Conservation (phyloP, 2,329 filamentous ascomycete species). For the Ilyonectria robusta region DNA sequence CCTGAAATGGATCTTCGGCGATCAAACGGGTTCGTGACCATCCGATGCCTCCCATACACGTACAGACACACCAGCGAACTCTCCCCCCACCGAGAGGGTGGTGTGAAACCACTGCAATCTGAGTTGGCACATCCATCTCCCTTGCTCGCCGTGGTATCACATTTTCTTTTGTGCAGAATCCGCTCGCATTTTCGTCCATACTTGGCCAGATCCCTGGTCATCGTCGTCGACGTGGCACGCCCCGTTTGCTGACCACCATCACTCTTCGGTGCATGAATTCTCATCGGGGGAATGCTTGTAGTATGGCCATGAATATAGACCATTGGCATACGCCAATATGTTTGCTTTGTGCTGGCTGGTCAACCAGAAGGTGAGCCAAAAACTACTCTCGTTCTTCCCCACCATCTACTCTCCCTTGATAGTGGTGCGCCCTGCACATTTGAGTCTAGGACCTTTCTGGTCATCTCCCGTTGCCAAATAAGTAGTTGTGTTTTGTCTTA, state of each 20-base stretch:
- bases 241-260: constrained; percentile 25
- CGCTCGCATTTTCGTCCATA: constrained; percentile 1
- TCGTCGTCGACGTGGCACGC: constrained; percentile 28
- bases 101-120: constrained; percentile 25
- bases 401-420: background rate
- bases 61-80: background rate
- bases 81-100: background rate
- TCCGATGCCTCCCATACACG: constrained; percentile 6
- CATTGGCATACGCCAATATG: background rate
- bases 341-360: background rate
- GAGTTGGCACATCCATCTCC: constrained; percentile 19
- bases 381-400: background rate
- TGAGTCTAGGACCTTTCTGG: background rate
- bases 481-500: background rate
- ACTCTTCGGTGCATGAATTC: constrained; percentile 14
- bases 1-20: background rate
- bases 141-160: constrained; percentile 7
- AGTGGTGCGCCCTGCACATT: background rate
- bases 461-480: background rate
- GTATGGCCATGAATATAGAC: background rate
- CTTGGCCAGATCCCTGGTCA: constrained; percentile 7
- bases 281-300: constrained; percentile 9
- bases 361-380: background rate
- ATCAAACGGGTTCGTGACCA: constrained; percentile 13
- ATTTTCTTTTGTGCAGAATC: background rate